phyloP scores from a whole-genome alignment of 257 asterid species.

The Primulina tabacum region DNA sequence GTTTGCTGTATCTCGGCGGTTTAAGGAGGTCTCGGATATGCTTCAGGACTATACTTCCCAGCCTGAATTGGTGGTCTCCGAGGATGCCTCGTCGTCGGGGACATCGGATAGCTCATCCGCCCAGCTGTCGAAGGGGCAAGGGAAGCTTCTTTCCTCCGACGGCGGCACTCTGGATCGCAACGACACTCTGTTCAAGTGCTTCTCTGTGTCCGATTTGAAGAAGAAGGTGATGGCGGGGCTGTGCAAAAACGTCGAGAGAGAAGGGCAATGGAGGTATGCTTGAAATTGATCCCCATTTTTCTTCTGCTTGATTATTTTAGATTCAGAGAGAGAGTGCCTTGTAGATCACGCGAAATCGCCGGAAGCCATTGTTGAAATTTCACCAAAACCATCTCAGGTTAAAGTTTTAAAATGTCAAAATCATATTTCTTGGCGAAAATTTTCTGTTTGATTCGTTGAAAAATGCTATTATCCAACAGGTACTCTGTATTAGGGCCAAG shows the following conservation, averaged over 20 bases:
- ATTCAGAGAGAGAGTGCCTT: conserved; percentile 24
- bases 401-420: conserved; percentile 16
- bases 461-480: conserved; percentile 39
- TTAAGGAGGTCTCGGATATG: conserved; percentile 87
- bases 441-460: neutral
- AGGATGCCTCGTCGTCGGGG: conserved; percentile 47
- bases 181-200: conserved; percentile 65
- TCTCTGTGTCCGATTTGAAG: conserved; percentile 77
- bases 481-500: conserved; percentile 83
- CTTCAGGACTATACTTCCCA: conserved; percentile 85
- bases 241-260: conserved; percentile 55
- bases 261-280: conserved; percentile 87
- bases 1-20: conserved; percentile 77
- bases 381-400: conserved; percentile 24
- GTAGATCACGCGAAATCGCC: conserved; percentile 42
- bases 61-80: conserved; percentile 52
- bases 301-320: neutral
- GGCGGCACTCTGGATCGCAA: conserved; percentile 33
- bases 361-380: conserved; percentile 27
- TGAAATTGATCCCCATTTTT: neutral
- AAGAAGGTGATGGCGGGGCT: conserved; percentile 77
- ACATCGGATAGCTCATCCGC: conserved; percentile 69
- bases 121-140: conserved; percentile 59
- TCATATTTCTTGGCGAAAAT: neutral
- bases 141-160: conserved; percentile 63